Evolutionary conservation across 768 basidiomycete genomes (phyloP), one percentile per base, ranked within the genome.

Genomic region (Pholiota molesta): DNA sequence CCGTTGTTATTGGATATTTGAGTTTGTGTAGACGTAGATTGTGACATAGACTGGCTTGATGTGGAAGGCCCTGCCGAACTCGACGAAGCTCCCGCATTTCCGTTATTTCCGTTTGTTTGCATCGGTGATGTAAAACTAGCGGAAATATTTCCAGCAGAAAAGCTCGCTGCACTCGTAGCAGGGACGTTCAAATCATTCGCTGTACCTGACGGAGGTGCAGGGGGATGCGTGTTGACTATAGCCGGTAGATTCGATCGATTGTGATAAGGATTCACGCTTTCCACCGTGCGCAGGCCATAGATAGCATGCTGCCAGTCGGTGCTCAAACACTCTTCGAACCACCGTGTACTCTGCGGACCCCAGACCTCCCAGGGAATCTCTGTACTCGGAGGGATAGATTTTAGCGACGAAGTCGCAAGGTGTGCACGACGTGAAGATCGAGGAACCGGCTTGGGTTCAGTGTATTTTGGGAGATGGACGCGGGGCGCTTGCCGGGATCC

Each of bases 301-400:
- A 83, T 74, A 19, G 83, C 81, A 64, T 84, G 81, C 68, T 85
- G 82, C 83, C 83, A 84, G 66, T 86, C 82, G 5, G 81, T 82
- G 66, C 75, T 80, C 45, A 81, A 66, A 52, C 73, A 73, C 65
- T 83, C 82, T 57, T 77, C 74, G 64, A 85, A 85, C 84, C 85
- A 85, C 11, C 84, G 79, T 9, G 84, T 84, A 65, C 74, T 79
- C 35, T 71, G 68, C 1, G 82, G 81, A 13, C 84, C 85, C 84
- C 85, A 85, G 19, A 73, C 71, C 7, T 79, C 74, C 83, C 83
- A 85, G 3, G 79, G 75, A 31, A 83, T 68, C 23, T 69, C 63
- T 21, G 66, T 53, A 39, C 54, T 58, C 37, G 61, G 52, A 16
- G 53, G 62, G 65, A 61, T 55, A 21, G 54, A 52, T 26, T 55